phyloP scores from a whole-genome alignment of 192 early-diverging fungal genomes.

The Coemansia nantahalensis region DNA sequence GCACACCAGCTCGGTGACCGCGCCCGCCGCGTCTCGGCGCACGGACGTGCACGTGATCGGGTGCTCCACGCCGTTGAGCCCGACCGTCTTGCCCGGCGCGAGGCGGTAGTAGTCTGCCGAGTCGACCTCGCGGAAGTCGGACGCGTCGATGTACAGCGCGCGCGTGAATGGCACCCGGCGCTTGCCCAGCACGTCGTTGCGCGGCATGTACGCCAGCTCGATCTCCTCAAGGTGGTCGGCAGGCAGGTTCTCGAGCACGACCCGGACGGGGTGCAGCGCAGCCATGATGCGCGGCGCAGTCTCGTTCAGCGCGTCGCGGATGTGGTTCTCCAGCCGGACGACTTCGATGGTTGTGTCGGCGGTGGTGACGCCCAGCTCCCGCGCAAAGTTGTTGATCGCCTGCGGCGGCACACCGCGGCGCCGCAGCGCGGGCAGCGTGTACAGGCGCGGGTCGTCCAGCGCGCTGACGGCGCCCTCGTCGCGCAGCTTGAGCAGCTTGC shows the following conservation, averaged over 20 bases:
- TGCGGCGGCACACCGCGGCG: slow-evolving; percentile 96
- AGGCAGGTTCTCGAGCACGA: slow-evolving; percentile 88
- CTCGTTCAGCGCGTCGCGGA: slow-evolving; percentile 91
- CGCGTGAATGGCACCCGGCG: slow-evolving; percentile 88
- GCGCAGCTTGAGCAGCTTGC: neutral
- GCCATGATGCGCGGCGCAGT: slow-evolving; percentile 93
- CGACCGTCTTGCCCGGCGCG: slow-evolving; percentile 91
- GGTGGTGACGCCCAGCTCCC: slow-evolving; percentile 85
- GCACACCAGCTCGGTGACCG: slow-evolving; percentile 78
- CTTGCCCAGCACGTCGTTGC: slow-evolving; percentile 80
- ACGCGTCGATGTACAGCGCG: slow-evolving; percentile 90
- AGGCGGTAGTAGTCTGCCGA: slow-evolving; percentile 96
- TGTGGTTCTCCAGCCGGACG: slow-evolving; percentile 88
- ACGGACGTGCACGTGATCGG: slow-evolving; percentile 86
- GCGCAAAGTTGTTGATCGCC: slow-evolving; percentile 97
- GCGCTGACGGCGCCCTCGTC: slow-evolving; percentile 71
- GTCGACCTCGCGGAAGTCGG: slow-evolving; percentile 92
- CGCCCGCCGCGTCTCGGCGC: slow-evolving; percentile 74
- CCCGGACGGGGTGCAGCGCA: slow-evolving; percentile 80
- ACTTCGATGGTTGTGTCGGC: slow-evolving; percentile 79
- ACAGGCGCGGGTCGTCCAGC: slow-evolving; percentile 98
- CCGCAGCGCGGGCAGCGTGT: slow-evolving; percentile 92
- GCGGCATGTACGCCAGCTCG: slow-evolving; percentile 85
- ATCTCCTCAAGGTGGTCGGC: slow-evolving; percentile 78
- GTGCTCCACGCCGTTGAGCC: slow-evolving; percentile 79